Evolutionary conservation across 2,329 filamentous ascomycete genomes (phyloP), one percentile per base, ranked within the genome.

Genomic region (Stagonosporopsis cucurbitacearum): DNA sequence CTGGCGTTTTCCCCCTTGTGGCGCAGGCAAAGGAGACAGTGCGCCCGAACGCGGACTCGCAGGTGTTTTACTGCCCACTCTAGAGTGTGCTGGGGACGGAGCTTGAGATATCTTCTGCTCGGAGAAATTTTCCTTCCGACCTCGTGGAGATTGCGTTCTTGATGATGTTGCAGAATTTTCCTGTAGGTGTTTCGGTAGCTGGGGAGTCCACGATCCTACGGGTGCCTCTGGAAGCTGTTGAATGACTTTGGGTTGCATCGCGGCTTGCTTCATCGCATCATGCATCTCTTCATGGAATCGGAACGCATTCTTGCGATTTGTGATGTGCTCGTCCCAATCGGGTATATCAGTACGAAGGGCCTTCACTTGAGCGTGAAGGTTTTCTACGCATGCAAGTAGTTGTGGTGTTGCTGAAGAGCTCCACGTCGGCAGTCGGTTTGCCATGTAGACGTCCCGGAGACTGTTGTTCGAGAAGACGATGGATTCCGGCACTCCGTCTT

Each of bases 261-360:
- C 68, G 3, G 69, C 63, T 25, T 69, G 61, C 41, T 69, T 72
- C 50, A 71, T 69, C 4, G 77, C 77, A 19, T 79, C 73, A 37
- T 75, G 75, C 41, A 81, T 69, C 20, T 78, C 77, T 53, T 79
- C 77, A 25, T 80, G 73, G 28, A 80, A 77, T 44, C 75, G 76
- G 47, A 84, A 80, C 33, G 81, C 80, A 45, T 78, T 76, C 58
- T 82, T 81, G 25, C 81, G 76, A 43, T 77, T 80, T 2, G 76
- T 71, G 19, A 84, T 72, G 41, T 82, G 76, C 19, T 78, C 76
- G 53, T 82, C 79, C 55, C 82, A 76, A 49, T 79, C 79, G 4
- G 76, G 75, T 7, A 82, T 74, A 26, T 76, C 75, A 28, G 68
- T 63, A 36, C 79, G 76, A 23, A 83, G 76, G 17, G 63, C 66